Base-by-base conservation (phyloP, 192 early-diverging fungal genomes). In the Ambispora gerdemannii region DNA sequence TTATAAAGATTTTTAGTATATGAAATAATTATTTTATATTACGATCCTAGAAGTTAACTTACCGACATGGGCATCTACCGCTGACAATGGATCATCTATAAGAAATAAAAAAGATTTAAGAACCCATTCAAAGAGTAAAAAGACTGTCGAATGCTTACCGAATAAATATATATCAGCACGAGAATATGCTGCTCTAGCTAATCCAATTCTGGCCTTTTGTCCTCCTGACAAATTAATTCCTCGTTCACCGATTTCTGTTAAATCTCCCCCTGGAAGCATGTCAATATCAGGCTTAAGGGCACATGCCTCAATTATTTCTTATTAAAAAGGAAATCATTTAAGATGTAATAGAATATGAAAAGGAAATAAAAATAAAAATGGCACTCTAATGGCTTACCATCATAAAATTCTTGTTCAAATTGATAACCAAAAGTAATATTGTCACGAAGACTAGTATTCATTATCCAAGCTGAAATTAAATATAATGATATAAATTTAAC, bases 201-300 rank as follows among this genome's bases (percentile, higher is more conserved):
- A 72, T 13, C 82, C 78, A 35, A 83, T 78, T 72, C 85, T 87
- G 30, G 89, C 87, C 75, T 93, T 95, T 62, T 98, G 96, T 17
- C 96, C 96, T 72, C 96, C 96, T 32, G 90, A 92, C 15, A 98
- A 81, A 43, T 91, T 95, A 72, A 95, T 89, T 31, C 96, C 96
- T 67, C 86, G 85, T 76, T 95, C 93, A 43, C 95, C 93, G 77
- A 95, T 92, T 72, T 98, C 95, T 7, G 93, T 95, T 76, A 87
- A 74, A 78, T 99, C 97, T 11, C 95, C 95, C 20, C 84, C 89
- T 13, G 89, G 80, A 56, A 98, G 75, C 17, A 94, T 91, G 19
- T 87, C 88, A 36, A 99, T 80, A 82, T 99, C 97, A n/a, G 82
- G 83, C 28, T 79, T 83, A 35, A 99, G 80, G n/a, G 91, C 88